Conservation (phyloP, 331 rosid genomes). For the Dryas integrifolia region DNA sequence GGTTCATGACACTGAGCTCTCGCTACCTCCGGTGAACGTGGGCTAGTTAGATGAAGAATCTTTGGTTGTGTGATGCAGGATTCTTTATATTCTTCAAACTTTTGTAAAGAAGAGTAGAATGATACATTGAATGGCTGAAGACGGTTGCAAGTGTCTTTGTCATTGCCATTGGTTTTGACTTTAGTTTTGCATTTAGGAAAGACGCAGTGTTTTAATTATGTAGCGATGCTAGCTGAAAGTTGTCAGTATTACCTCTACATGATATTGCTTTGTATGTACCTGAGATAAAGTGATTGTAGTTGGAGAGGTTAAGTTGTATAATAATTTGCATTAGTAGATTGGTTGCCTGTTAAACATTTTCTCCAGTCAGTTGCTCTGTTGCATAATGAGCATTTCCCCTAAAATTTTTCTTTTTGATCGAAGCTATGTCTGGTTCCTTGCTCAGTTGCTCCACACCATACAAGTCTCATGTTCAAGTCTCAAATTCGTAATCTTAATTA, state of each 20-base stretch:
- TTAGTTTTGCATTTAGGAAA: conserved; percentile 1
- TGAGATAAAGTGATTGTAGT: neutral
- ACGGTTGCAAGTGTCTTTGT: conserved; percentile 10
- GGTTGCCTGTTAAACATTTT: neutral
- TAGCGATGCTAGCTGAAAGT: conserved; percentile 15
- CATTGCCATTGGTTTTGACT: conserved; percentile 23
- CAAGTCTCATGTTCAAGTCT: too few species aligned
- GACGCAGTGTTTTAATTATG: conserved; percentile 31
- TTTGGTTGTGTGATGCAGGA: conserved; percentile 25
- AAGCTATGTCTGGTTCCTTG: too few species aligned
- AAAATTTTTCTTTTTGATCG: too few species aligned
- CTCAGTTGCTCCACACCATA: too few species aligned
- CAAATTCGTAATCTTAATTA: too few species aligned
- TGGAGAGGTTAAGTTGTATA: conserved; percentile 4
- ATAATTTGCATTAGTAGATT: conserved; percentile 4
- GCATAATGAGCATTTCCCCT: too few species aligned
- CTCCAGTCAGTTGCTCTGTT: too few species aligned
- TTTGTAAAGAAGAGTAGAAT: conserved; percentile 12
- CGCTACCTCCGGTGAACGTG: neutral
- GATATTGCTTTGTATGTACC: conserved; percentile 10
- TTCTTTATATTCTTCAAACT: conserved; percentile 26
- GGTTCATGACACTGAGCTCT: conserved; percentile 31
- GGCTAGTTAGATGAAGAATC: conserved; percentile 23
- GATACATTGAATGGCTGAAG: conserved; percentile 24
- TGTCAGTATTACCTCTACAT: neutral